Conservation (phyloP, 1,139 yeast genomes). For the Starmera stellimalicola region DNA sequence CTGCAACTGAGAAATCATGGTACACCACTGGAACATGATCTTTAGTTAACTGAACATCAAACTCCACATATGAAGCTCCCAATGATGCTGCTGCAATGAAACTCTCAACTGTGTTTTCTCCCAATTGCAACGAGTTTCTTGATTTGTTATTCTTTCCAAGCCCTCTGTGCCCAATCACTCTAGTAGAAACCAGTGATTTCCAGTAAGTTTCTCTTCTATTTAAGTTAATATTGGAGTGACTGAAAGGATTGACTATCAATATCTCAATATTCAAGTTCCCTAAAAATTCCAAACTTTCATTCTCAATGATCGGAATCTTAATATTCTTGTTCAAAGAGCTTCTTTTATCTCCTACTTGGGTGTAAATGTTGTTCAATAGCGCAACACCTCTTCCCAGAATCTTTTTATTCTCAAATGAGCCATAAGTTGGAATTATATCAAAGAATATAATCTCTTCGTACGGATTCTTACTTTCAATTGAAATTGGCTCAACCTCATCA, state of each 20-base stretch:
- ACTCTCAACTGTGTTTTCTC: constrained; percentile 92
- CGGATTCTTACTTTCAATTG: constrained; percentile 50
- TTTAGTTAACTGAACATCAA: constrained; percentile 94
- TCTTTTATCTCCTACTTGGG: constrained; percentile 62
- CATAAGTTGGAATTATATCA: constrained; percentile 91
- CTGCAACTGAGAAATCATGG: constrained; percentile 93
- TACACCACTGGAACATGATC: constrained; percentile 88
- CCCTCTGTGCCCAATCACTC: constrained; percentile 96
- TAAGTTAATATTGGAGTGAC: constrained; percentile 60
- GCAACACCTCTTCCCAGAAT: constrained; percentile 86
- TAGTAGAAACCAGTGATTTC: constrained; percentile 81
- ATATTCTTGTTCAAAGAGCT: constrained; percentile 59
- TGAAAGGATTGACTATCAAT: constrained; percentile 62
- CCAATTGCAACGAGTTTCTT: constrained; percentile 76
- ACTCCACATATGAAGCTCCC: constrained; percentile 90
- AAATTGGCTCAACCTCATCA: constrained; percentile 79
- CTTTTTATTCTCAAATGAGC: constrained; percentile 32
- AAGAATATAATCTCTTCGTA: constrained; percentile 59
- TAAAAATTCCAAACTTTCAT: constrained; percentile 60
- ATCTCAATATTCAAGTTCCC: constrained; percentile 76
- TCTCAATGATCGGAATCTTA: constrained; percentile 73
- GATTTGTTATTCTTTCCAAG: constrained; percentile 75
- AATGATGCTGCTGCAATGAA: constrained; percentile 94
- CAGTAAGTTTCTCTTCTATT: constrained; percentile 78
- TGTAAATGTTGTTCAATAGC: constrained; percentile 50